A percentile compares a stretch with the other conserved stretches of the same genome.
These are phyloP conservation scores for Diaporthe sp. DNA, from an alignment of 2,329 filamentous ascomycete genomes.

Conservation along the genomic window DNA sequence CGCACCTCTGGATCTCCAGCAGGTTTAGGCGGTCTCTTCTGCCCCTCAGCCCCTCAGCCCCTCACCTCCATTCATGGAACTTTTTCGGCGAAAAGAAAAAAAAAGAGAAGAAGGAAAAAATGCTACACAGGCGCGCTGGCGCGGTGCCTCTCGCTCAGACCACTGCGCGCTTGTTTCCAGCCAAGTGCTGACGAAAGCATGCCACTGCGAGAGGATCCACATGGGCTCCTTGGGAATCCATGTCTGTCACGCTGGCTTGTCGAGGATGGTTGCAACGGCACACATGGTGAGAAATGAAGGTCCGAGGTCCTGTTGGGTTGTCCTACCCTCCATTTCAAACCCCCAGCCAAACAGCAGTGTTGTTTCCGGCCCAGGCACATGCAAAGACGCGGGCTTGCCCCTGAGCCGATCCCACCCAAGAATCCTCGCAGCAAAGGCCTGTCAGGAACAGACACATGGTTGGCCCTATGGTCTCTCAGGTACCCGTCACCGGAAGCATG, in stretches of 20 bases:
- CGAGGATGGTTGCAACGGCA: slow-evolving; percentile 23
- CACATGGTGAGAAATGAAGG: slow-evolving; percentile 21
- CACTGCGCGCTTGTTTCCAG: slow-evolving; percentile 15
- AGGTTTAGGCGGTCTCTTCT: background rate
- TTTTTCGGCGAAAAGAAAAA: background rate
- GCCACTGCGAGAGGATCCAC: slow-evolving; percentile 7
- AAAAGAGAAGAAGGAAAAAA: too few relatives aligned
- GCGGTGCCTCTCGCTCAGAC: background rate
- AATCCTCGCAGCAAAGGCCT: slow-evolving; percentile 47
- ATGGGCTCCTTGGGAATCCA: slow-evolving; percentile 14
- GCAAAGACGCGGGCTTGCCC: slow-evolving; percentile 35
- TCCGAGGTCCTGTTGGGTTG: slow-evolving; percentile 31
- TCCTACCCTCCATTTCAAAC: background rate
- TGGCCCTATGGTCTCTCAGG: slow-evolving; percentile 52
- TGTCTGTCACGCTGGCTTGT: slow-evolving; percentile 33
- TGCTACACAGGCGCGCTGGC: background rate
- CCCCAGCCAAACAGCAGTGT: slow-evolving; percentile 32
- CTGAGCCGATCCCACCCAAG: slow-evolving; percentile 38
- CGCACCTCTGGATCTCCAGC: background rate
- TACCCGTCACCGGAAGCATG: slow-evolving; percentile 53
- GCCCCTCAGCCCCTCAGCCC: background rate
- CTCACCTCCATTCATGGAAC: background rate
- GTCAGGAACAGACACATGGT: slow-evolving; percentile 56
- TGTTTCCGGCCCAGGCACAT: slow-evolving; percentile 32
- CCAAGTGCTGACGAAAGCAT: slow-evolving; percentile 14